Evolutionary conservation across 2,329 filamentous ascomycete genomes (phyloP).

Genomic region (Cytospora mali): DNA sequence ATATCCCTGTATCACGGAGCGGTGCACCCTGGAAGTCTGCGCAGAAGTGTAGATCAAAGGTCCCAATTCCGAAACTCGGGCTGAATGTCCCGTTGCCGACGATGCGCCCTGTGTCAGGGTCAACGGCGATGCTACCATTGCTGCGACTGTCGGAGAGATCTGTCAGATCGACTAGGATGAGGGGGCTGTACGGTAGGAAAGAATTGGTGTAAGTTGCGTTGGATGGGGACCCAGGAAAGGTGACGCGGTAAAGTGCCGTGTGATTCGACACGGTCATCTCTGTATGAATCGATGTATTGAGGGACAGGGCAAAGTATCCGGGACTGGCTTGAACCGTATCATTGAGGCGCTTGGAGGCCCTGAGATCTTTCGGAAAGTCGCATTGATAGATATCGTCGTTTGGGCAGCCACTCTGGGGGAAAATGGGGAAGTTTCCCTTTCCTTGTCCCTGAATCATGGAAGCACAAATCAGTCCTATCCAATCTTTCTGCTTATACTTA

Average conservation of each 20-base stretch:
- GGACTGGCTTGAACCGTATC: slow-evolving; percentile 50
- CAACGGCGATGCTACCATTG: slow-evolving; percentile 52
- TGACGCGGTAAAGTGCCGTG: slow-evolving; percentile 55
- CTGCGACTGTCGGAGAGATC: slow-evolving; percentile 52
- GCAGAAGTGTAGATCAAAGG: slow-evolving; percentile 54
- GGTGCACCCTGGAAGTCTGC: slow-evolving; percentile 49
- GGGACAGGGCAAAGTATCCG: slow-evolving; percentile 54
- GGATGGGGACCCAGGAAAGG: slow-evolving; percentile 40
- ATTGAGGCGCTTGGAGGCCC: slow-evolving; percentile 46
- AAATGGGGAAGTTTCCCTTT: slow-evolving; percentile 42
- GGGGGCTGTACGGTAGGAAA: slow-evolving; percentile 45
- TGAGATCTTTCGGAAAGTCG: slow-evolving; percentile 48
- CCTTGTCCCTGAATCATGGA: slow-evolving; percentile 29
- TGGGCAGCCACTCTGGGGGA: slow-evolving; percentile 39
- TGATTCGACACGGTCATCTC: slow-evolving; percentile 57
- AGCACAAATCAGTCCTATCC: neutral
- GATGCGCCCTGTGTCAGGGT: slow-evolving; percentile 50
- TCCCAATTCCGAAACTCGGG: slow-evolving; percentile 55
- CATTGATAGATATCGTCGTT: slow-evolving; percentile 43
- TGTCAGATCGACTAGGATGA: slow-evolving; percentile 54
- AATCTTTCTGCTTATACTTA: neutral
- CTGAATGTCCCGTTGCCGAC: slow-evolving; percentile 52
- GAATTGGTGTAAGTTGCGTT: slow-evolving; percentile 29
- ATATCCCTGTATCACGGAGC: slow-evolving; percentile 54
- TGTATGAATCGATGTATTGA: slow-evolving; percentile 49